Percentiles rank a stretch among this genome's conserved stretches.
These are phyloP conservation scores for Nakazawaea ambrosiae DNA, from an alignment of 805 yeast species.

Conservation along the genomic window DNA sequence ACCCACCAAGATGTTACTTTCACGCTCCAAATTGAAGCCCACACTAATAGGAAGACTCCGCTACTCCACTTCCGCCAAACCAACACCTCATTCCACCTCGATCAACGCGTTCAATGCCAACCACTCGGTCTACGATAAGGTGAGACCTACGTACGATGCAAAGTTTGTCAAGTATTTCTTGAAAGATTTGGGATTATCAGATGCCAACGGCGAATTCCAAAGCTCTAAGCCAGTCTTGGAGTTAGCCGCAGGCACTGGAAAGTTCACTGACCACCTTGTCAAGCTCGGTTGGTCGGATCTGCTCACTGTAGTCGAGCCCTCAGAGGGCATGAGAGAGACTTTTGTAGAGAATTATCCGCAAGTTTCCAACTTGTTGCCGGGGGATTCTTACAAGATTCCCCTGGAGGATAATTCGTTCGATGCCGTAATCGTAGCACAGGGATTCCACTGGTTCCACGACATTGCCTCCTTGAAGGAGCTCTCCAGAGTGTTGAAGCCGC, in stretches of 20 bases:
- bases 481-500: conserved; percentile 40
- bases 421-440: conserved; percentile 50
- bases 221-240: conserved; percentile 32
- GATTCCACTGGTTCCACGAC: conserved; percentile 64
- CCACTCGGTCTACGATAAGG: conserved; percentile 43
- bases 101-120: conserved; percentile 43
- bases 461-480: conserved; percentile 39
- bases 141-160: conserved; percentile 42
- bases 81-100: conserved; percentile 27
- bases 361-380: conserved; percentile 21
- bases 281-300: conserved; percentile 30
- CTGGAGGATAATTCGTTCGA: conserved; percentile 36
- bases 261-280: conserved; percentile 42
- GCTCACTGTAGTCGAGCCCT: conserved; percentile 46
- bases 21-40: no score
- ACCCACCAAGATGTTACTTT: no score
- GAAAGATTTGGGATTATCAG: conserved; percentile 26
- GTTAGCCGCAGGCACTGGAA: conserved; percentile 60
- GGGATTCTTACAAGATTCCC: conserved; percentile 42
- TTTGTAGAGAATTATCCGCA: conserved; percentile 41
- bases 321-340: conserved; percentile 46
- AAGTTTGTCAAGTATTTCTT: conserved; percentile 36
- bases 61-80: neutral
- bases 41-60: neutral
- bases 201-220: conserved; percentile 12